These are phyloP conservation scores for Salvia splendens DNA, from an alignment of 257 asterid genomes.

Conservation along the genomic window DNA sequence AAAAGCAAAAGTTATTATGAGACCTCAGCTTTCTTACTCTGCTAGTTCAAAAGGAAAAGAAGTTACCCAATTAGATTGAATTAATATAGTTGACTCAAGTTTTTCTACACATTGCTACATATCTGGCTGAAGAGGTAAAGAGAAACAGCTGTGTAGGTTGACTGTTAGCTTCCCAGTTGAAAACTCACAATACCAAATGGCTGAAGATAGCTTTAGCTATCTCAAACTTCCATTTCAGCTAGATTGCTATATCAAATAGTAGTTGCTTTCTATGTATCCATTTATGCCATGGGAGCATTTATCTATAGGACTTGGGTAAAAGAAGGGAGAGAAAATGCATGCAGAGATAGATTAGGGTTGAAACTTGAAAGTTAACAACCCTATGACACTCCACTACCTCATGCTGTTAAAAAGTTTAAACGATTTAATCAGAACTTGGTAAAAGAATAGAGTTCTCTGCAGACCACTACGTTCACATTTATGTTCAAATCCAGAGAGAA, in stretches of 20 bases:
- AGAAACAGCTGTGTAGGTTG: background rate
- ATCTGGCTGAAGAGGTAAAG: too few species aligned
- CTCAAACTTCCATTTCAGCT: background rate
- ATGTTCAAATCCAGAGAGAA: constrained; percentile 15
- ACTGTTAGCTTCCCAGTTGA: background rate
- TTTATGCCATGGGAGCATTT: background rate
- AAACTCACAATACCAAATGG: background rate
- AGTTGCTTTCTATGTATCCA: background rate
- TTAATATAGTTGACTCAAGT: too few species aligned
- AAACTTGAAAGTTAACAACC: background rate
- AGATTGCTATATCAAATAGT: background rate
- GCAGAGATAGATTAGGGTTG: background rate
- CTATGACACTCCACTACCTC: background rate
- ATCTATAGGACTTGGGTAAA: background rate
- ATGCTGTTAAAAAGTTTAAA: background rate
- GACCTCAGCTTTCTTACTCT: background rate
- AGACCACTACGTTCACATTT: constrained; percentile 4
- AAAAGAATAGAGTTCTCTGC: constrained; percentile 1
- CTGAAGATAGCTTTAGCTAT: constrained; percentile 12
- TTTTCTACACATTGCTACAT: too few species aligned
- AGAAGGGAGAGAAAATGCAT: background rate
- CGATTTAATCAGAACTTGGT: background rate
- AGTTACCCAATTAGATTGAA: too few species aligned
- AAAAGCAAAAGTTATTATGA: background rate
- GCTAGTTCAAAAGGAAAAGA: background rate